Base-by-base conservation (phyloP, 495 filamentous ascomycete species). In the Jackrogersella multiformis region DNA sequence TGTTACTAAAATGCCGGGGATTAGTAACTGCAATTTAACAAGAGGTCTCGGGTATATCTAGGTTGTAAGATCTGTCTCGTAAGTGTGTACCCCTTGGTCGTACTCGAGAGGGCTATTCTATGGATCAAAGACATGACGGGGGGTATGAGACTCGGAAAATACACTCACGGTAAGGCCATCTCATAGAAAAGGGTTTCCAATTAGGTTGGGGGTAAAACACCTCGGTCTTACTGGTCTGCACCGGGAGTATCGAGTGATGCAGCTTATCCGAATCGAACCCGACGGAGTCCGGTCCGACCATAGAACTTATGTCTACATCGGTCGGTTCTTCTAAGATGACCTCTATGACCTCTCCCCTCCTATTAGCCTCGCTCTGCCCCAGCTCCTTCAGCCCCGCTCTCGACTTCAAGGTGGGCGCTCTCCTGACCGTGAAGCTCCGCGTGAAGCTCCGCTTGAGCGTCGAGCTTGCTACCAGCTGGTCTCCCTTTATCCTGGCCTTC, bases 161-260 rank as follows among this genome's bases (percentile, higher is more conserved):
- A 51, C 34, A 56, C 67, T 65, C 6, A 88, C 67, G 78, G 71
- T 90, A 92, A 10, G 84, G 85, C 78, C 83, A 86, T 18, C 83
- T 80, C 88, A 92, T 91, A 0, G 85, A 86, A 55, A 90, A 83
- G 0, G 90, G 90, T 63, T 87, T 88, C 90, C 90, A 92, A 69
- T 91, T 83, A 2, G 88, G 87, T 65, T 85, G 82, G 0, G 85
- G 84, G 48, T 83, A 85, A 66, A 84, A 86, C 5, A 82, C 76
- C 62, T 83, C 76, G 1, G 75, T 73, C 18, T 72, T 75, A 24
- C 54, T 64, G 16, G 53, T 56, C 15, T 62, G 65, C 7, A 9
- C 64, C n/a, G 76, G 68, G 44, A 78, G 72, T 2, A 71, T 75
- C n/a, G 74, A 66, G 12, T 72, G 70, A 2, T 69, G 65, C 51